Evolutionary conservation across 2,329 filamentous ascomycete species (phyloP), one percentile per base, ranked within the genome.

Genomic region (Penicillium olsonii): DNA sequence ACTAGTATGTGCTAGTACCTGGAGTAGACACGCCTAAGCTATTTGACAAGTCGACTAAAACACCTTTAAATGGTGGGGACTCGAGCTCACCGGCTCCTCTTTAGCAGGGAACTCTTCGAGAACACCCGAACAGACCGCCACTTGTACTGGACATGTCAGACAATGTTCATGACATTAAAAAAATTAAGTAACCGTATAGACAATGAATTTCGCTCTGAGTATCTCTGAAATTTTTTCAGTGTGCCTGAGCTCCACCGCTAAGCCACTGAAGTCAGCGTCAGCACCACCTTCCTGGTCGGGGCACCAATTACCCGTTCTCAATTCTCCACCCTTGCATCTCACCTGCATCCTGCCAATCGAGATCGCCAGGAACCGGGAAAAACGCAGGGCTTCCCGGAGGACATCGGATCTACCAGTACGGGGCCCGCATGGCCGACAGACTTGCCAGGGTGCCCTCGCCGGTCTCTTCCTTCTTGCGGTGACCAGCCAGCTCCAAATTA

Each of bases 401-500:
- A 18, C 34, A 26, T 14, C 37, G 45, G 26, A 35, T 33, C 37
- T 24, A 76, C 74, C 75, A 77, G 57, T 76, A 76, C 17, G 73
- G 71, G 24, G 73, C 68, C 41, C 73, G 74, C 53, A 78, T 64
- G 20, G 73, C 73, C 5, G 75, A 70, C 59, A 78, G 62, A 57
- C 69, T 72, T 43, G 72, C 69, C 55, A 77, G 66, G 29, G 75
- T 69, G 18, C 73, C 65, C 51, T 76, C 74, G 12, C 62, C 62
- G 34, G 63, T 59, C 34, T 77, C 74, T n/a, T 76, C 74, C 51
- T 72, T 74, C 60, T 75, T 76, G 43, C 75, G 69, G 54, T 78
- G 75, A 29, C 76, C 76, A 40, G 78, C 77, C 59, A 84, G 69
- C 81, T 99, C 94, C 56, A 96, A 78, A 68, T 96, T 92, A 57